Evolutionary conservation across 768 basidiomycete genomes (phyloP).

Genomic region (Clavulina sp.): DNA sequence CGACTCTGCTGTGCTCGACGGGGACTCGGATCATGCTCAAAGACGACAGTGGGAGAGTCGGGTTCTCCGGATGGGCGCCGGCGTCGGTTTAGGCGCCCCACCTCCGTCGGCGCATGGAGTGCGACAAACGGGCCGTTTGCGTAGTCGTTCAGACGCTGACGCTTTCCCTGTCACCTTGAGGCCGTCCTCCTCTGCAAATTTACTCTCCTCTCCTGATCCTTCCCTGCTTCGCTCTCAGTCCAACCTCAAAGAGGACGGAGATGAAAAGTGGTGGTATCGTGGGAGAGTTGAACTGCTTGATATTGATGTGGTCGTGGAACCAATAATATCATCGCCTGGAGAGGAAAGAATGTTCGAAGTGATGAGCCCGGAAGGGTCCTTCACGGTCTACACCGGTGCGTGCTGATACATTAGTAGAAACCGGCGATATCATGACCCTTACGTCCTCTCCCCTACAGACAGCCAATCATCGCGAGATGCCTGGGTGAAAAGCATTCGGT

Average conservation of each 20-base stretch:
- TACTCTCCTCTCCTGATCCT: neutral
- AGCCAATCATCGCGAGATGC: constrained; percentile 39
- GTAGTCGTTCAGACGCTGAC: neutral
- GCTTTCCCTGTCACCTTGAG: neutral
- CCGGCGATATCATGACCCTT: neutral
- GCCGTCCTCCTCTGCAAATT: neutral
- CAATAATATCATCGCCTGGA: constrained; percentile 25
- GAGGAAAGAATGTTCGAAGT: constrained; percentile 51
- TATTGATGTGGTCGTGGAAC: constrained; percentile 47
- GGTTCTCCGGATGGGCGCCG: neutral
- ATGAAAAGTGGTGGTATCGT: constrained; percentile 59
- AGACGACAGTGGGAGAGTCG: neutral
- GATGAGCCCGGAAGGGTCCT: constrained; percentile 47
- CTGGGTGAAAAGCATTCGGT: constrained; percentile 51
- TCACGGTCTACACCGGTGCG: constrained; percentile 54
- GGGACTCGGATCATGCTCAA: no score
- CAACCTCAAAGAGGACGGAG: constrained; percentile 12
- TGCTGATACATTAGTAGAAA: neutral
- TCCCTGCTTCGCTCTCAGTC: neutral
- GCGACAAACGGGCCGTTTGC: neutral
- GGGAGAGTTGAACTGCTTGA: constrained; percentile 55
- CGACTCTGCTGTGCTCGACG: no score
- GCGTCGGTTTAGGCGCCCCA: neutral
- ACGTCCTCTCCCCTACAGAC: constrained; percentile 21
- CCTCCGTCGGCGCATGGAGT: neutral